phyloP scores from a whole-genome alignment of 768 basidiomycete species.

The Panus rudis region DNA sequence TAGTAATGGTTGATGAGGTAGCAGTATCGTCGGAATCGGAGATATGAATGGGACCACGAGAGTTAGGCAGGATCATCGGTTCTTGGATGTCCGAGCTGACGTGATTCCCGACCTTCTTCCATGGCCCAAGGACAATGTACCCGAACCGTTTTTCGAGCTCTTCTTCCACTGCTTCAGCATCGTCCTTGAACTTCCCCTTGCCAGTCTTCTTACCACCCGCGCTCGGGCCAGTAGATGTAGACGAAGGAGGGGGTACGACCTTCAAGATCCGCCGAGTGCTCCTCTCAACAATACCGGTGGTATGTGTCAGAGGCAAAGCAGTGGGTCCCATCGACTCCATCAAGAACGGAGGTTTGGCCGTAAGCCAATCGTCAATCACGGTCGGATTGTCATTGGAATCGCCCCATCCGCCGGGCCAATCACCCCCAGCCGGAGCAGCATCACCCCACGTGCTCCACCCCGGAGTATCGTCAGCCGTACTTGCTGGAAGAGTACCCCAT shows the following conservation, averaged over 20 bases:
- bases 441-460: slow-evolving; percentile 5
- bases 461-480: slow-evolving; percentile 8
- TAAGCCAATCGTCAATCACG: slow-evolving; percentile 5
- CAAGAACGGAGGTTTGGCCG: slow-evolving; percentile 22
- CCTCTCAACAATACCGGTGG: slow-evolving; percentile 57
- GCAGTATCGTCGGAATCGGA: slow-evolving; percentile 10
- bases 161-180: slow-evolving; percentile 35
- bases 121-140: slow-evolving; percentile 48
- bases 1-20: not conserved
- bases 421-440: slow-evolving; percentile 2
- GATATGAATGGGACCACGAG: slow-evolving; percentile 33
- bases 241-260: slow-evolving; percentile 33
- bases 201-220: slow-evolving; percentile 16
- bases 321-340: slow-evolving; percentile 47
- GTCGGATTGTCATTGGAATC: slow-evolving; percentile 1
- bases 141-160: slow-evolving; percentile 41
- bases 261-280: slow-evolving; percentile 53
- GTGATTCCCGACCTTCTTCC: slow-evolving; percentile 34
- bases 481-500: slow-evolving; percentile 1
- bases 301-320: slow-evolving; percentile 53
- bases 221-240: no score
- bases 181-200: slow-evolving; percentile 1
- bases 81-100: slow-evolving; percentile 30
- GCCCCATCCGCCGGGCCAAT: slow-evolving; percentile 5
- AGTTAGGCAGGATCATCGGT: slow-evolving; percentile 30